Evolutionary conservation across 75 land plant genomes (phyloP).

Genomic region (Ceratopteris richardii): DNA sequence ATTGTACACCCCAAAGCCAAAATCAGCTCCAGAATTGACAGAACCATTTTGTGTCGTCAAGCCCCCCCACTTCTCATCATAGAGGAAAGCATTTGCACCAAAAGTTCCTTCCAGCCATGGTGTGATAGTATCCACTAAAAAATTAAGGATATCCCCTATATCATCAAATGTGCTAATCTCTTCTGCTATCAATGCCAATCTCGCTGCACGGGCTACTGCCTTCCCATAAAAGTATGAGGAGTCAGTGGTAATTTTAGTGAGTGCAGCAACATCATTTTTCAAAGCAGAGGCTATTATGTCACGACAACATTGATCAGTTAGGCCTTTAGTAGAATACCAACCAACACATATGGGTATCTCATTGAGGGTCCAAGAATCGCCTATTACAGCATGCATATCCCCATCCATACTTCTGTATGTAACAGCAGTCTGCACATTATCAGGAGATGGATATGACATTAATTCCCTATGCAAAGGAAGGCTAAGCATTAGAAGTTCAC

Average conservation of each 20-base stretch:
- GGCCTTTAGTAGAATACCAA: constrained; percentile 63
- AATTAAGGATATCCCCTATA: constrained; percentile 37
- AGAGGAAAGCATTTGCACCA: constrained; percentile 15
- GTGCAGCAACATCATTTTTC: constrained; percentile 35
- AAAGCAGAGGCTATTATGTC: constrained; percentile 37
- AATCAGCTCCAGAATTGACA: constrained; percentile 24
- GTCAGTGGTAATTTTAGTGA: constrained; percentile 29
- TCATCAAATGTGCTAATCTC: constrained; percentile 43
- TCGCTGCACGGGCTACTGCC: constrained; percentile 74
- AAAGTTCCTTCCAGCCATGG: constrained; percentile 27
- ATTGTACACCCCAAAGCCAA: constrained; percentile 27
- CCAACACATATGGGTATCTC: constrained; percentile 29
- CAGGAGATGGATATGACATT: background rate
- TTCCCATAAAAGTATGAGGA: constrained; percentile 89
- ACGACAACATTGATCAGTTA: constrained; percentile 17
- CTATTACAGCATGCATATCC: constrained; percentile 38
- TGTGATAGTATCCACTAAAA: constrained; percentile 30
- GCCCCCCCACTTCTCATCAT: constrained; percentile 24
- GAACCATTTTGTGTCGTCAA: constrained; percentile 12
- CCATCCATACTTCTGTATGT: constrained; percentile 24
- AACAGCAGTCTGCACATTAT: background rate
- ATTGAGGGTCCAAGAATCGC: constrained; percentile 57
- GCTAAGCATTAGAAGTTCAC: constrained; percentile 27
- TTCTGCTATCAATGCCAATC: constrained; percentile 82
- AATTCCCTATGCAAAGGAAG: constrained; percentile 21